Evolutionary conservation across 257 asterid species (phyloP).

Genomic region (Sherardia arvensis): DNA sequence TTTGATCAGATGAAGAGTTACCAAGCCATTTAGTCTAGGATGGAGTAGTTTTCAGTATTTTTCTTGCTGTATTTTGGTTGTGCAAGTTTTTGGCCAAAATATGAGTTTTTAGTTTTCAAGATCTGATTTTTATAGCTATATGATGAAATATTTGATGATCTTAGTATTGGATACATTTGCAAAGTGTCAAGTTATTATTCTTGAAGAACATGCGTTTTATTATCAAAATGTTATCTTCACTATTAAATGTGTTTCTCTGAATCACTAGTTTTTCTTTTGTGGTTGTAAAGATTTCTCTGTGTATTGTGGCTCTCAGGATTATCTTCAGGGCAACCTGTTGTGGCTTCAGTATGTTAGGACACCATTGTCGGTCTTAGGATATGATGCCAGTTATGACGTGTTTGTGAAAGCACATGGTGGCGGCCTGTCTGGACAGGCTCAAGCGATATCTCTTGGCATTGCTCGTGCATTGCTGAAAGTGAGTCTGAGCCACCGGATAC

Average conservation of each 20-base stretch:
- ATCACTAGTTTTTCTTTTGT: background rate
- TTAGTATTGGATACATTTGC: background rate
- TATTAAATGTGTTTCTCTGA: too few relatives aligned
- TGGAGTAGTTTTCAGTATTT: background rate
- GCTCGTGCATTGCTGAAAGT: conserved; percentile 93
- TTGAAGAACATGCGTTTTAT: background rate
- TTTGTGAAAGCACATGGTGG: conserved; percentile 95
- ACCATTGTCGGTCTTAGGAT: conserved; percentile 69
- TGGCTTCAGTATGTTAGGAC: conserved; percentile 93
- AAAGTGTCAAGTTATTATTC: background rate
- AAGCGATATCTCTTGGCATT: conserved; percentile 82
- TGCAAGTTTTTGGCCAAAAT: background rate
- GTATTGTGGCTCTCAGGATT: conserved; percentile 48
- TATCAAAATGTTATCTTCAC: background rate
- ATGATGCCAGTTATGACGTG: conserved; percentile 76
- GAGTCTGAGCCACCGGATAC: conserved; percentile 68
- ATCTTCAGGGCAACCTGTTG: conserved; percentile 92
- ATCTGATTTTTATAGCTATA: background rate
- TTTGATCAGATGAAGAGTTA: background rate
- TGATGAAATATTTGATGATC: background rate
- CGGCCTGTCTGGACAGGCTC: conserved; percentile 92
- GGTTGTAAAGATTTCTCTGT: background rate
- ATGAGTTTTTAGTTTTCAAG: background rate
- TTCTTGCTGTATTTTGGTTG: background rate
- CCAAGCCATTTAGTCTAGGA: background rate